Conservation (phyloP, 441 rosid species). For the Viola pubescens region DNA sequence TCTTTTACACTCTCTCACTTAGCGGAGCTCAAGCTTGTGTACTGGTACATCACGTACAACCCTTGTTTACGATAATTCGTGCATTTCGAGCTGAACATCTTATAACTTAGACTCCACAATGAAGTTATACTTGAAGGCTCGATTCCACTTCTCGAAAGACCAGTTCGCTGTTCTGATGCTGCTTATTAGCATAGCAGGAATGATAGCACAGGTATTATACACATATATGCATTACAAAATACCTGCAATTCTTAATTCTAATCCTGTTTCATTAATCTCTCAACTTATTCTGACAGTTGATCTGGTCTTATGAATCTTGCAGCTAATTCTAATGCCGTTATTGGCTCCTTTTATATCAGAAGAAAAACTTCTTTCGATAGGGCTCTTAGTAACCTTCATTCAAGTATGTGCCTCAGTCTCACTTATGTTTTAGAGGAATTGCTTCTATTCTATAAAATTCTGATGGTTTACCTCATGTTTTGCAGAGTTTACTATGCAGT, state of each 20-base stretch:
- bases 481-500: constrained; percentile 63
- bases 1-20: constrained; percentile 60
- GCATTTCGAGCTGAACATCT: neutral
- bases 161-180: constrained; percentile 76
- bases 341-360: constrained; percentile 53
- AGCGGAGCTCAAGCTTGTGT: constrained; percentile 57
- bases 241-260: neutral
- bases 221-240: neutral
- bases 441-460: neutral
- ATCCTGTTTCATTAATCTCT: no score
- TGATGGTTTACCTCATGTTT: constrained; percentile 9
- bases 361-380: constrained; percentile 58
- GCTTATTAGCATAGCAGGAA: constrained; percentile 36
- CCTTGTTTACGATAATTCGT: neutral
- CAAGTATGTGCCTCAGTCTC: constrained; percentile 29
- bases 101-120: neutral
- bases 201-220: constrained; percentile 54
- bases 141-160: constrained; percentile 70
- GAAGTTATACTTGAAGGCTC: constrained; percentile 87
- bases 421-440: neutral
- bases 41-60: constrained; percentile 31
- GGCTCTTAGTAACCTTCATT: constrained; percentile 42
- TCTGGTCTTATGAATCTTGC: constrained; percentile 17
- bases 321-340: constrained; percentile 69
- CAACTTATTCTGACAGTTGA: neutral